phyloP scores from a whole-genome alignment of 106 monocot genomes.

The Xerophyta viscosa region DNA sequence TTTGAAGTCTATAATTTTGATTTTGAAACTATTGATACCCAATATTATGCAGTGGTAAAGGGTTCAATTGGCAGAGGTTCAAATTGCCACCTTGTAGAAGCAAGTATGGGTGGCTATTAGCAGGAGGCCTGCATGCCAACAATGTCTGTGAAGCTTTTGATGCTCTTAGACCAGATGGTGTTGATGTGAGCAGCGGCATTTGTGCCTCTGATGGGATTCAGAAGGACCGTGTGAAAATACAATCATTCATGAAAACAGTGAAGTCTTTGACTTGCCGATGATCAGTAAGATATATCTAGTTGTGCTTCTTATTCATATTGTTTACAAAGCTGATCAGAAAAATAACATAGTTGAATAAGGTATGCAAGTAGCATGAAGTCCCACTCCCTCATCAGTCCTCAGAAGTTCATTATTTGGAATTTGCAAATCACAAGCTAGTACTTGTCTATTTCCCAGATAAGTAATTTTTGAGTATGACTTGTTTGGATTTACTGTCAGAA shows the following conservation, averaged over 20 bases:
- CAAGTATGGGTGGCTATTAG: conserved; percentile 75
- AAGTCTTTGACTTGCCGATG: conserved; percentile 14
- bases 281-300: background rate
- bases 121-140: conserved; percentile 69
- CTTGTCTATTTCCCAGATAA: no score
- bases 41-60: conserved; percentile 54
- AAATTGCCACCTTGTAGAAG: conserved; percentile 36
- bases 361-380: no score
- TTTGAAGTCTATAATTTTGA: no score
- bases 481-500: no score
- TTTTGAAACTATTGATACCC: background rate
- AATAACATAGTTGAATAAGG: no score
- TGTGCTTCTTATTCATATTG: no score
- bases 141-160: conserved; percentile 57
- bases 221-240: conserved; percentile 34
- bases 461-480: no score
- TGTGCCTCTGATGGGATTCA: conserved; percentile 49
- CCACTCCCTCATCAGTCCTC: no score
- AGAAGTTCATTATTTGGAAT: no score
- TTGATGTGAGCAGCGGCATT: conserved; percentile 91
- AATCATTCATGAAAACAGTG: conserved; percentile 12
- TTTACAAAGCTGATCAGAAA: no score
- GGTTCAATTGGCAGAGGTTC: conserved; percentile 73
- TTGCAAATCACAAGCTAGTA: no score
- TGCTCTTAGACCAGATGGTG: conserved; percentile 62